phyloP scores from a whole-genome alignment of 305 asterid genomes.

The Caryopteris hybrid region DNA sequence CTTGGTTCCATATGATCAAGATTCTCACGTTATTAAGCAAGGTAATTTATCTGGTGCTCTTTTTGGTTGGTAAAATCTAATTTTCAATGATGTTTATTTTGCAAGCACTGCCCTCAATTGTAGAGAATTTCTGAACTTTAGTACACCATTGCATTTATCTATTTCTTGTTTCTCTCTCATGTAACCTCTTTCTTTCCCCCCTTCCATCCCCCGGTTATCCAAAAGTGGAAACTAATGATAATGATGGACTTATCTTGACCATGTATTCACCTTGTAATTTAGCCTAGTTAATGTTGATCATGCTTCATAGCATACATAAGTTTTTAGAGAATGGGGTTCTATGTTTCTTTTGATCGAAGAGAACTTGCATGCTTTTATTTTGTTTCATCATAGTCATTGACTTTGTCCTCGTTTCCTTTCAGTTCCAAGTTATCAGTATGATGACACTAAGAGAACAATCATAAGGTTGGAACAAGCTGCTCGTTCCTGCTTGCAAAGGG shows the following conservation, averaged over 20 bases:
- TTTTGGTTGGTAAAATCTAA: slow-evolving; percentile 7
- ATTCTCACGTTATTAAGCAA: slow-evolving; percentile 34
- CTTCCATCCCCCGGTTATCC: too few species aligned
- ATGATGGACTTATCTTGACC: slow-evolving; percentile 1
- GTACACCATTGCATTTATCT: neutral
- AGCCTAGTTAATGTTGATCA: neutral
- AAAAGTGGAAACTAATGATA: neutral
- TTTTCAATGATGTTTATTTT: slow-evolving; percentile 1
- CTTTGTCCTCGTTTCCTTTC: slow-evolving; percentile 26
- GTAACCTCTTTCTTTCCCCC: neutral
- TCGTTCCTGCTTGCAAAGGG: slow-evolving; percentile 63
- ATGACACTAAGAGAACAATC: slow-evolving; percentile 73
- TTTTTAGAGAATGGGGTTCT: neutral
- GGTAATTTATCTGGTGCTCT: slow-evolving; percentile 40
- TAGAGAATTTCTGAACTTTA: neutral
- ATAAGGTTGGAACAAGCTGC: slow-evolving; percentile 81
- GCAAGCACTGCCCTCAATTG: neutral
- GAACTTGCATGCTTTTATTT: neutral
- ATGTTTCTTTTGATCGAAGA: neutral
- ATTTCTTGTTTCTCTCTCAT: neutral
- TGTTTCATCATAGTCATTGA: slow-evolving; percentile 8
- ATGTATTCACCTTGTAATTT: neutral
- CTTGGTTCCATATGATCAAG: slow-evolving; percentile 76
- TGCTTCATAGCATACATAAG: neutral
- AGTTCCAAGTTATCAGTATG: slow-evolving; percentile 67